These are phyloP conservation scores for Crithidia mellificae DNA, from an alignment of 208 protist species.

Conservation along the genomic window DNA sequence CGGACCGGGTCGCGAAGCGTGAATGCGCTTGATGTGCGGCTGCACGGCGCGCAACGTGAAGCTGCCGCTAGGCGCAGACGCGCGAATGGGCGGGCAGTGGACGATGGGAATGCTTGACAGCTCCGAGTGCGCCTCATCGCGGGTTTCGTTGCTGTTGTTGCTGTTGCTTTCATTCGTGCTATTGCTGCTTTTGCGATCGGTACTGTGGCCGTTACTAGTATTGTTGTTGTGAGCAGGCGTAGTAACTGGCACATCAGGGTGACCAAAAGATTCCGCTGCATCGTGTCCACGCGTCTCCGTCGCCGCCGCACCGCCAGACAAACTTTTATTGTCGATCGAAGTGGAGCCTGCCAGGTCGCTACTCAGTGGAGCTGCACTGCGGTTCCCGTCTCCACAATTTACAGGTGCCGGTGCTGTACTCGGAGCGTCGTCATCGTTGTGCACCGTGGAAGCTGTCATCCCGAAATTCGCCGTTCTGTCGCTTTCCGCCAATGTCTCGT, in stretches of 20 bases:
- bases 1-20: neutral
- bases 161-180: neutral
- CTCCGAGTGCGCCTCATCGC: neutral
- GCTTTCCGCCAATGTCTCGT: neutral
- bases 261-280: too few species aligned
- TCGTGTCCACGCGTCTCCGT: too few species aligned
- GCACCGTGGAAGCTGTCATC: neutral
- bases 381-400: neutral
- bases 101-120: neutral
- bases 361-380: too few species aligned
- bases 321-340: too few species aligned
- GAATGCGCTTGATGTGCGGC: constrained; percentile 5
- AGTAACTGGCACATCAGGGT: too few species aligned
- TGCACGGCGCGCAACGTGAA: neutral
- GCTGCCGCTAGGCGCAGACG: neutral
- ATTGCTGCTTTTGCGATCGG: too few species aligned
- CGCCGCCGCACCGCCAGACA: too few species aligned
- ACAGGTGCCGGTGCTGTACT: neutral
- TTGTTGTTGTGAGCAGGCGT: too few species aligned
- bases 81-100: constrained; percentile 10
- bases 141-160: neutral
- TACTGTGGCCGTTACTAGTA: too few species aligned
- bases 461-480: neutral
- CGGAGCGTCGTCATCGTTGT: neutral
- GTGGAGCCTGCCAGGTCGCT: too few species aligned